phyloP scores from a whole-genome alignment of 768 basidiomycete species.

The Daedaleopsis nitida region DNA sequence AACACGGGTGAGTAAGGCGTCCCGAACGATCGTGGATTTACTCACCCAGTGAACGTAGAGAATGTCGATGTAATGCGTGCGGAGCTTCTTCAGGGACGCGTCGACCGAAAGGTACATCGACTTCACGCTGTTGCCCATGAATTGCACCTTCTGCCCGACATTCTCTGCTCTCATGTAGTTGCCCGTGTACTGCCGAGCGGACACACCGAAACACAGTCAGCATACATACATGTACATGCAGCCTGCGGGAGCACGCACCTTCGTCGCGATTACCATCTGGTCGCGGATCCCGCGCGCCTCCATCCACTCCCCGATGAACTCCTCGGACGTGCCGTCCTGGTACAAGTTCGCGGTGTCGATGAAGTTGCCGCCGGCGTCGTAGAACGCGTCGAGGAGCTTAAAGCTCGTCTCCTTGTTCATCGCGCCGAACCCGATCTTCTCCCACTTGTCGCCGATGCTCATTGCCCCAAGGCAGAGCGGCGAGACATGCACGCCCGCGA shows the following conservation, averaged over 20 bases:
- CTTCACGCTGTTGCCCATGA: slow-evolving; percentile 43
- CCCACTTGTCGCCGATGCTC: slow-evolving; percentile 26
- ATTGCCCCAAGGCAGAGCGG: slow-evolving; percentile 40
- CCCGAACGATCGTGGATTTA: slow-evolving; percentile 10
- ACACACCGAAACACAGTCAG: not conserved
- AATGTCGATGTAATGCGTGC: slow-evolving; percentile 47
- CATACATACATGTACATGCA: not conserved
- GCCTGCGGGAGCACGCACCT: slow-evolving; percentile 13
- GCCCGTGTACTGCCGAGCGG: slow-evolving; percentile 27
- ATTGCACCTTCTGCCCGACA: slow-evolving; percentile 26
- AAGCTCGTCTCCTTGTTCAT: slow-evolving; percentile 40
- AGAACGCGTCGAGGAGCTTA: slow-evolving; percentile 42
- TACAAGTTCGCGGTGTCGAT: slow-evolving; percentile 41
- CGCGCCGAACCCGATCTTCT: slow-evolving; percentile 28
- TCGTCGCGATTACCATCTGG: slow-evolving; percentile 37
- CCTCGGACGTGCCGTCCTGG: slow-evolving; percentile 39
- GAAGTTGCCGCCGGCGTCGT: slow-evolving; percentile 37
- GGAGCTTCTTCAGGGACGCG: slow-evolving; percentile 42
- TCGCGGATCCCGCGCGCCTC: slow-evolving; percentile 37
- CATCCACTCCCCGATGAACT: slow-evolving; percentile 46
- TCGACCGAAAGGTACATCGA: slow-evolving; percentile 37
- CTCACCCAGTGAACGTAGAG: slow-evolving; percentile 43
- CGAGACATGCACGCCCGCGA: slow-evolving; percentile 40
- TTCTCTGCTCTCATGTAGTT: slow-evolving; percentile 25
- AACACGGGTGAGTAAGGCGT: slow-evolving; percentile 48